Evolutionary conservation across 1,284 basidiomycete species (phyloP).

Genomic region (Apiotrichum brassicae): DNA sequence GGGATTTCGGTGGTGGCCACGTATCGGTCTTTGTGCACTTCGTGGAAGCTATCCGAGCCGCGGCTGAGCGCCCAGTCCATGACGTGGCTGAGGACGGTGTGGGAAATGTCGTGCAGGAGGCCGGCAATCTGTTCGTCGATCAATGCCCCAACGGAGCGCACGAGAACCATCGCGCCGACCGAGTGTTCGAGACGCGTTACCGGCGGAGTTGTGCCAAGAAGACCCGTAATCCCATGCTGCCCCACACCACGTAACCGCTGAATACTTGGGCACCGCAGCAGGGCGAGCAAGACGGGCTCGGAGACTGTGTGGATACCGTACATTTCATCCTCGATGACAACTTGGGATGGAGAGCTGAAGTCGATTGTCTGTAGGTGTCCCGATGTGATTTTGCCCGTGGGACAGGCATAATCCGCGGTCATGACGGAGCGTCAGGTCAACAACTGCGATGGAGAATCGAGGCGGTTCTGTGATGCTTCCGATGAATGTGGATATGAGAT

Average conservation of each 20-base stretch:
- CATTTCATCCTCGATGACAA: constrained; percentile 7
- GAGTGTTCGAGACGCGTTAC: constrained; percentile 17
- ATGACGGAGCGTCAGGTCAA: background rate
- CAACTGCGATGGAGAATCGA: no score
- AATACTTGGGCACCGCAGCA: constrained; percentile 1
- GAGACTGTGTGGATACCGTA: constrained; percentile 9
- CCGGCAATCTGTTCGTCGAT: constrained; percentile 15
- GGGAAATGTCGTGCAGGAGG: constrained; percentile 15
- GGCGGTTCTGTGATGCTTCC: no score
- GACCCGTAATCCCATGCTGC: constrained; percentile 16
- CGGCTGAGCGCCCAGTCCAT: constrained; percentile 7
- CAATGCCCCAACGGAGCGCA: constrained; percentile 8
- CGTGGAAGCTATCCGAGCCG: constrained; percentile 6
- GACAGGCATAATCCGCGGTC: background rate
- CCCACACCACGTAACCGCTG: constrained; percentile 8
- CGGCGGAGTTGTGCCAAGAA: constrained; percentile 7
- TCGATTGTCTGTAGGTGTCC: background rate
- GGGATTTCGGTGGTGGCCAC: constrained; percentile 9
- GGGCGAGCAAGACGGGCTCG: constrained; percentile 8
- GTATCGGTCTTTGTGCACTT: constrained; percentile 13
- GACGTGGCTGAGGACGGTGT: constrained; percentile 14
- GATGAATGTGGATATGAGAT: no score
- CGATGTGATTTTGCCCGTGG: background rate
- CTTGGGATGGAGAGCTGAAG: background rate
- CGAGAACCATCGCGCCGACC: constrained; percentile 16